Percentiles rank a stretch among this genome's conserved stretches.
These are phyloP conservation scores for Plasmodium malariae DNA, from an alignment of 169 alveolate species.

Conservation along the genomic window DNA sequence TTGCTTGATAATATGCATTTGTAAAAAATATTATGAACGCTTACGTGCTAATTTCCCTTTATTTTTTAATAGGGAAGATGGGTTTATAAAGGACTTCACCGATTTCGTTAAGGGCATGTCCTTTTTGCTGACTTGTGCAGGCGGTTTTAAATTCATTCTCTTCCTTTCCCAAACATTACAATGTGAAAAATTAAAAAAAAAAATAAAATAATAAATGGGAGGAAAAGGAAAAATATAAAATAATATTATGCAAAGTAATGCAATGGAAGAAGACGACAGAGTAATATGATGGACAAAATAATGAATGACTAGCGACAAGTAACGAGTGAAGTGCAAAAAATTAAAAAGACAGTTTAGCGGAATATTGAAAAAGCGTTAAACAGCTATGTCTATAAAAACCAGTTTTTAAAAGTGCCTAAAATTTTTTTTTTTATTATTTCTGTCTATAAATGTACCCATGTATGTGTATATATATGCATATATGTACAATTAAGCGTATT, in stretches of 20 bases:
- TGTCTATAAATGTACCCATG: not conserved
- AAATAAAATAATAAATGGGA: not conserved
- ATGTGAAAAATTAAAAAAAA: not conserved
- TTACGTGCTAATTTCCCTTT: conserved; percentile 50
- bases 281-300: too few relatives aligned
- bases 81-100: conserved; percentile 19
- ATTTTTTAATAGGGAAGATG: conserved; percentile 18
- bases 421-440: not conserved
- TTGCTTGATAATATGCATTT: not conserved
- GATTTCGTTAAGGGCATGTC: conserved; percentile 12
- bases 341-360: not conserved
- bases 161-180: conserved; percentile 6
- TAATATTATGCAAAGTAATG: not conserved
- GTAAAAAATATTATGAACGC: not conserved
- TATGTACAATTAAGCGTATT: not conserved
- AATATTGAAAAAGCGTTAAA: too few relatives aligned
- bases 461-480: not conserved
- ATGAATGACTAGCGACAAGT: too few relatives aligned
- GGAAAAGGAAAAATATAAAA: not conserved
- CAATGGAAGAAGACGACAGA: too few relatives aligned
- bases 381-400: not conserved
- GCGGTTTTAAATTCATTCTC: conserved; percentile 31
- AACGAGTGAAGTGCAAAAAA: too few relatives aligned
- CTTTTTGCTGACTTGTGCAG: conserved; percentile 19
- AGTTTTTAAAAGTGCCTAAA: conserved; percentile 3